phyloP scores from a whole-genome alignment of 352 stramenopile genomes.

The Hyaloperonospora arabidopsidis region DNA sequence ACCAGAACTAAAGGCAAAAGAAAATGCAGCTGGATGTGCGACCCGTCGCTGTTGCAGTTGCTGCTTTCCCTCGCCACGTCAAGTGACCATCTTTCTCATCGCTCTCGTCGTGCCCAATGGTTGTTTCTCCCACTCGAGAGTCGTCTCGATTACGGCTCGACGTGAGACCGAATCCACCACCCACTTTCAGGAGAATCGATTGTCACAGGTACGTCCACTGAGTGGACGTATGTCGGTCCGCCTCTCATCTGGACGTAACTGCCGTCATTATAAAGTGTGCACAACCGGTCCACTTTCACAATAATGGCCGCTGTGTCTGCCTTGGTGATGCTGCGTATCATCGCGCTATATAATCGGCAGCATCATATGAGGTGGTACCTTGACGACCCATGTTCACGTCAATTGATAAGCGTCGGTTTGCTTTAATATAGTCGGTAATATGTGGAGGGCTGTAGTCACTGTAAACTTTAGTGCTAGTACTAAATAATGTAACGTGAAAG shows the following conservation, averaged over 20 bases:
- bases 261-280: slow-evolving; percentile 8
- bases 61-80: background rate
- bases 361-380: slow-evolving; percentile 10
- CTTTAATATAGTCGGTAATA: too few species aligned
- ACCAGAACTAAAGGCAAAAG: too few species aligned
- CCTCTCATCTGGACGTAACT: slow-evolving; percentile 1
- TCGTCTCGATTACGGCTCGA: too few species aligned
- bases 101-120: background rate
- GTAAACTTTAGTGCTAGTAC: too few species aligned
- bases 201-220: slow-evolving; percentile 12
- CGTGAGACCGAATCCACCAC: too few species aligned
- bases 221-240: slow-evolving; percentile 6
- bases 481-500: too few species aligned
- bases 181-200: background rate
- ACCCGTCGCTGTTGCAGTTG: too few species aligned
- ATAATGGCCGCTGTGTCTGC: slow-evolving; percentile 5
- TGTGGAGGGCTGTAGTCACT: too few species aligned
- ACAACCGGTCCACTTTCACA: slow-evolving; percentile 3
- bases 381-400: background rate
- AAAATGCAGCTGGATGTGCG: too few species aligned
- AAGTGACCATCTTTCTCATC: background rate
- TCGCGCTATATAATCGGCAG: slow-evolving; percentile 23
- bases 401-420: background rate
- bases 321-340: slow-evolving; percentile 26
- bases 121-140: too few species aligned